Evolutionary conservation across 805 yeast species (phyloP).

Genomic region (Tetrapisispora arboricola): DNA sequence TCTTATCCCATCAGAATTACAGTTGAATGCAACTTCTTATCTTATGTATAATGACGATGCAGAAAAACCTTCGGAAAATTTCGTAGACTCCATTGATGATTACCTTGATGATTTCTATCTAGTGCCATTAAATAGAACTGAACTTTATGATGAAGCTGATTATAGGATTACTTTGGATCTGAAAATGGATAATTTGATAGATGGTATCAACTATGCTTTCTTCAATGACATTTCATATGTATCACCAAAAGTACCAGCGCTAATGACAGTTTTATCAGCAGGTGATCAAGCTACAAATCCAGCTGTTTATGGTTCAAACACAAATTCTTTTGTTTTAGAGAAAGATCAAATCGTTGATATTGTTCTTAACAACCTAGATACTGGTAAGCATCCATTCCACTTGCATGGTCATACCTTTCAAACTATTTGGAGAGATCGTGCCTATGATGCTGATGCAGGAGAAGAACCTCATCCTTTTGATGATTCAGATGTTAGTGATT

Average conservation of each 20-base stretch:
- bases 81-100: slow-evolving; percentile 39
- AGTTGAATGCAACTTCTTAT: slow-evolving; percentile 65
- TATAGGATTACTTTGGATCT: slow-evolving; percentile 60
- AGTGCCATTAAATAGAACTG: slow-evolving; percentile 49
- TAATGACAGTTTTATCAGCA: slow-evolving; percentile 68
- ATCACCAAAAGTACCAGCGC: slow-evolving; percentile 76
- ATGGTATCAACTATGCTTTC: slow-evolving; percentile 94
- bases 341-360: slow-evolving; percentile 56
- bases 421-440: slow-evolving; percentile 59
- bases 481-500: slow-evolving; percentile 41
- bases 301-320: slow-evolving; percentile 63
- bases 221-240: slow-evolving; percentile 79
- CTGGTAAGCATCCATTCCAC: slow-evolving; percentile 97
- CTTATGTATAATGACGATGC: slow-evolving; percentile 47
- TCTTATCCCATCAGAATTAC: slow-evolving; percentile 50
- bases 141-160: slow-evolving; percentile 57
- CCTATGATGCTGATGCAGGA: slow-evolving; percentile 41
- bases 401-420: slow-evolving; percentile 87
- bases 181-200: slow-evolving; percentile 68
- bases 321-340: slow-evolving; percentile 60
- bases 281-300: slow-evolving; percentile 48
- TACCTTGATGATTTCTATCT: slow-evolving; percentile 72
- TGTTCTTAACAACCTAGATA: slow-evolving; percentile 74
- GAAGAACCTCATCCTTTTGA: slow-evolving; percentile 46
- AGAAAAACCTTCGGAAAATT: slow-evolving; percentile 29